These are phyloP conservation scores for Rhododendron simsii DNA, from an alignment of 148 eudicot genomes.

Conservation along the genomic window DNA sequence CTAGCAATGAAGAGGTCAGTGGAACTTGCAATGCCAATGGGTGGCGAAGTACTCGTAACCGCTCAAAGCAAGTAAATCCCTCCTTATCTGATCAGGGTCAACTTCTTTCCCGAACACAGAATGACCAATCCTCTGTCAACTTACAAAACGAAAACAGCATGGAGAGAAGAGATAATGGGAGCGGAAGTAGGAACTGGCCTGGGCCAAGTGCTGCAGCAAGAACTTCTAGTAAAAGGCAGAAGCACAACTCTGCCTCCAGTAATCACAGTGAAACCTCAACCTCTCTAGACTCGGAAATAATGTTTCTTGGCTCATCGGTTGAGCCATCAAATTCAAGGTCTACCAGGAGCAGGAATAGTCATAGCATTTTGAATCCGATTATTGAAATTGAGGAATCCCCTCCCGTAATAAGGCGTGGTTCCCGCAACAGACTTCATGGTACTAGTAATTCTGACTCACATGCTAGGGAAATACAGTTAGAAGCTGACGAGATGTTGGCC, in stretches of 20 bases:
- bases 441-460: slow-evolving; percentile 34
- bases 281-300: slow-evolving; percentile 28
- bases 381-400: neutral
- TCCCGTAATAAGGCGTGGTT: slow-evolving; percentile 17
- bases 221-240: slow-evolving; percentile 39
- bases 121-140: slow-evolving; percentile 6
- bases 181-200: slow-evolving; percentile 7
- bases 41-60: slow-evolving; percentile 42
- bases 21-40: slow-evolving; percentile 25
- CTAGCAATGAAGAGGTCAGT: slow-evolving; percentile 13
- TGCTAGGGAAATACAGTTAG: slow-evolving; percentile 58
- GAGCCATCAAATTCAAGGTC: slow-evolving; percentile 40
- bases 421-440: slow-evolving; percentile 8
- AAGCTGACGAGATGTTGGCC: slow-evolving; percentile 89
- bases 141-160: slow-evolving; percentile 10
- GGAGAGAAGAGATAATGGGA: slow-evolving; percentile 14
- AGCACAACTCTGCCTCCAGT: slow-evolving; percentile 31
- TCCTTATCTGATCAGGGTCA: slow-evolving; percentile 14
- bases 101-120: slow-evolving; percentile 5
- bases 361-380: neutral
- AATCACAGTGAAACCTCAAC: slow-evolving; percentile 32
- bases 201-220: slow-evolving; percentile 11
- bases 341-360: slow-evolving; percentile 17
- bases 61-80: slow-evolving; percentile 14
- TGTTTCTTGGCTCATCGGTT: slow-evolving; percentile 40